A percentile compares a stretch with the other conserved stretches of the same genome.
phyloP scores from a whole-genome alignment of 2,329 filamentous ascomycete genomes.

The Diaporthe sp. region DNA sequence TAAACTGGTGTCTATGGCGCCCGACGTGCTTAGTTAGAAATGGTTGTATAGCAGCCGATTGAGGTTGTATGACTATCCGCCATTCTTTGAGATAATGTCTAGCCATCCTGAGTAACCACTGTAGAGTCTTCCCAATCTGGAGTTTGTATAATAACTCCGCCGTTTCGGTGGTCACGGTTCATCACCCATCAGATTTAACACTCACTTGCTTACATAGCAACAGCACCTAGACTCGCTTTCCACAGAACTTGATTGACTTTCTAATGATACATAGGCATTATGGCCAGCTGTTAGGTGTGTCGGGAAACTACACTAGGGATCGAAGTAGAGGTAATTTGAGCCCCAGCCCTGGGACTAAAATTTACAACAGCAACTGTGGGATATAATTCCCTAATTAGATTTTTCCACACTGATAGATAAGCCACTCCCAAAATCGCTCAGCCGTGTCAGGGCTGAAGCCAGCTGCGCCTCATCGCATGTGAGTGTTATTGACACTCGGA shows the following conservation, averaged over 20 bases:
- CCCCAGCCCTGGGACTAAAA: not conserved
- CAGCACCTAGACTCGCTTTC: not conserved
- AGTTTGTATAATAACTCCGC: not conserved
- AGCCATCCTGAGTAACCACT: no score
- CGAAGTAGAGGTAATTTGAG: not conserved
- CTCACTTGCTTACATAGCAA: not conserved
- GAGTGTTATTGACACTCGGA: not conserved
- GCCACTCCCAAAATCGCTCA: not conserved
- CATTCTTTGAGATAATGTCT: no score
- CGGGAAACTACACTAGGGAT: not conserved
- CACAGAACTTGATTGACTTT: not conserved
- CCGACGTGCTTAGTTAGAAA: no score
- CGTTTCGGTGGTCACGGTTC: not conserved
- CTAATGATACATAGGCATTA: not conserved
- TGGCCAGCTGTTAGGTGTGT: not conserved
- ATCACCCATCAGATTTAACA: not conserved
- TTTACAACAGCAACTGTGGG: not conserved
- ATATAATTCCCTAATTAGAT: not conserved
- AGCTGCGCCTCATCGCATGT: conserved; percentile 4
- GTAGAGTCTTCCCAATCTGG: not conserved
- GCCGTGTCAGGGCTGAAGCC: not conserved
- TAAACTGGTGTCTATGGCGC: no score
- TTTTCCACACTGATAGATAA: conserved; percentile 1
- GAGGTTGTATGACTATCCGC: no score
- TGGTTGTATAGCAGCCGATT: no score